Base-by-base conservation (phyloP, 352 stramenopile genomes). In the Globisporangium paroecandrum region DNA sequence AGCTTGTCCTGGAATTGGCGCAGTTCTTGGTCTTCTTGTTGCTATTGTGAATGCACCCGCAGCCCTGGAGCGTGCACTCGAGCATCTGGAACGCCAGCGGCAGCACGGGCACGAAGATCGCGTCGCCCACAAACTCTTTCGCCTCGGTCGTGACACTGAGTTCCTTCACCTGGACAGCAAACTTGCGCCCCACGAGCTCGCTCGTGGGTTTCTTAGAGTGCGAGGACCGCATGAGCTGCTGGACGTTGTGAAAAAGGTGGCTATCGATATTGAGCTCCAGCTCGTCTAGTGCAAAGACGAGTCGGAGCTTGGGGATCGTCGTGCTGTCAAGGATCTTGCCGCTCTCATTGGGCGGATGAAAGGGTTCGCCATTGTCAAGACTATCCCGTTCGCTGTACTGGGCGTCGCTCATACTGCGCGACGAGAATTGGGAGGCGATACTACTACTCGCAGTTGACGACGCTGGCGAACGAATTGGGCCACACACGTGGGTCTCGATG, bases 61-160 rank as follows among this genome's bases (percentile, higher is more conserved):
- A 91, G 64, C 82, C 78, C 58, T 83, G 75, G 22, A 91, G 73
- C 41, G 77, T 79, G 32, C 83, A 91, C 62, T 91, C 81, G 12
- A 89, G 83, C 78, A 91, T 89, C 56, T 91, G 83, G 57, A 89
- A 89, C 13, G 81, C 81, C 0, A 91, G 63, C 0, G 83, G 83
- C 24, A 91, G 69, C 49, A 83, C 77, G 25, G 83, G 81, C 12
- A 89, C 83, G 62, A 91, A 91, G 20, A 89, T 78, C 13, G 79
- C 67, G 61, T 83, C 81, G 46, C 81, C 81, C 0, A 77, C 65
- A 53, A 91, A 91, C 69, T 91, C 81, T 36, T 78, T 84, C 20
- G 78, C 79, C 71, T 91, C 83, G 13, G 83, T 91, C n/a, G 81
- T 87, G 10, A 89, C 47, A 15, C 69, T 71, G n/a, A 81, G 58